These are phyloP conservation scores for Echria macrotheca DNA, from an alignment of 495 filamentous ascomycete species.

Conservation along the genomic window DNA sequence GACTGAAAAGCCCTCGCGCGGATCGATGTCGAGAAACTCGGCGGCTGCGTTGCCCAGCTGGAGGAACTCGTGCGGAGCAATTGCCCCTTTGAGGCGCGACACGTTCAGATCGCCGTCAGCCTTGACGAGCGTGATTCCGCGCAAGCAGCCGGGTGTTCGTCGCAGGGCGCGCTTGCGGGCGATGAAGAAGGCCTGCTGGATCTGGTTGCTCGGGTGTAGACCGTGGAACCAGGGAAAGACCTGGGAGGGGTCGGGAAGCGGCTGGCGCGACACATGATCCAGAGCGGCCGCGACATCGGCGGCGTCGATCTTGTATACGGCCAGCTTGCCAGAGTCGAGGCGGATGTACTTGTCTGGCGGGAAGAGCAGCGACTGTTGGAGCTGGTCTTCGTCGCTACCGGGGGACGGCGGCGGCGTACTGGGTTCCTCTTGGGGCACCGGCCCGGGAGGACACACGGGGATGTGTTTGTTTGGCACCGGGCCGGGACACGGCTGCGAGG, in stretches of 20 bases:
- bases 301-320: constrained; percentile 69
- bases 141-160: constrained; percentile 70
- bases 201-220: constrained; percentile 79
- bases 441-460: constrained; percentile 75
- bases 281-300: constrained; percentile 63
- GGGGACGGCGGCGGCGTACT: constrained; percentile 65
- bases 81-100: constrained; percentile 80
- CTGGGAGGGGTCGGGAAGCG: constrained; percentile 71
- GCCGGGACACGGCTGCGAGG: constrained; percentile 27
- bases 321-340: constrained; percentile 50
- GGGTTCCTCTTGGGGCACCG: constrained; percentile 53
- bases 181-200: constrained; percentile 85
- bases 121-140: constrained; percentile 83
- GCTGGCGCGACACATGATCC: constrained; percentile 66
- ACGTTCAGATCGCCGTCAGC: constrained; percentile 70
- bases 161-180: constrained; percentile 65
- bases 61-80: constrained; percentile 74
- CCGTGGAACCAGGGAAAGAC: constrained; percentile 99
- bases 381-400: constrained; percentile 42
- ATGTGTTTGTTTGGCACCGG: constrained; percentile 89
- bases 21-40: constrained; percentile 73
- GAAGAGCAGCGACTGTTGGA: constrained; percentile 61
- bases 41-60: constrained; percentile 27
- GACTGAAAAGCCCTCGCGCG: constrained; percentile 73
- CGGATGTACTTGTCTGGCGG: constrained; percentile 60